Base-by-base conservation (phyloP, 495 filamentous ascomycete species). In the Xylaria telfairii region DNA sequence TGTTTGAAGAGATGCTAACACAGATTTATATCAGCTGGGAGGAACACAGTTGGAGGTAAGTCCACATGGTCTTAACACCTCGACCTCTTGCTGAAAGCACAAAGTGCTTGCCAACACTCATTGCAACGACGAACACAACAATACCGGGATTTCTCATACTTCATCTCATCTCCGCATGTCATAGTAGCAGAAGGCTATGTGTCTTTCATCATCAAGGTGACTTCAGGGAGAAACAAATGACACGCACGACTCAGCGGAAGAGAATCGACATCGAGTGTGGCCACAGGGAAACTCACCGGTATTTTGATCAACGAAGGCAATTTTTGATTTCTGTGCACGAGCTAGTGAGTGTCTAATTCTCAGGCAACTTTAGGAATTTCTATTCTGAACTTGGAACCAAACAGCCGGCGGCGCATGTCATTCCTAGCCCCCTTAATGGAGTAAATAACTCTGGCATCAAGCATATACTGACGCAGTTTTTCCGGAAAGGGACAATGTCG, bases 21-120 rank as follows among this genome's bases (percentile, higher is more conserved):
- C 37, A 13, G 12, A 37, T 47, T n/a, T 57, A 28, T 19, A 37
- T 28, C 54, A 65, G 63, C 19, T 65, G 28, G 63, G 63, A 46
- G 63, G 63, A 46, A 26, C 63, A 32, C 63, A 65, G 13, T n/a
- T 65, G 61, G 61, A 41, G 61, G 61, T 65, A 47, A 65, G 41
- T 47, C 5, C 39, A 41, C 8, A 12, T 9, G 5, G 39, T 41
- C 39, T 65, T 12, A 8, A 7, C 61, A 46, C 61, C 15, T 46
- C 9, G 15, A 10, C 17, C 8, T 49, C 24, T 62, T 34, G 13
- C 19, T 47, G 26, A 39, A 37, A n/a, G 34, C 5, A 8, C 37
- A 4, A 42, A 44, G 44, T 51, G n/a, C 28, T 4, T 51, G 34
- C 42, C 32, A 37, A 65, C 10, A 12, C 19, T 10, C 26, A 34